phyloP scores from a whole-genome alignment of 2,329 filamentous ascomycete species.

The Cercospora citrullina region DNA sequence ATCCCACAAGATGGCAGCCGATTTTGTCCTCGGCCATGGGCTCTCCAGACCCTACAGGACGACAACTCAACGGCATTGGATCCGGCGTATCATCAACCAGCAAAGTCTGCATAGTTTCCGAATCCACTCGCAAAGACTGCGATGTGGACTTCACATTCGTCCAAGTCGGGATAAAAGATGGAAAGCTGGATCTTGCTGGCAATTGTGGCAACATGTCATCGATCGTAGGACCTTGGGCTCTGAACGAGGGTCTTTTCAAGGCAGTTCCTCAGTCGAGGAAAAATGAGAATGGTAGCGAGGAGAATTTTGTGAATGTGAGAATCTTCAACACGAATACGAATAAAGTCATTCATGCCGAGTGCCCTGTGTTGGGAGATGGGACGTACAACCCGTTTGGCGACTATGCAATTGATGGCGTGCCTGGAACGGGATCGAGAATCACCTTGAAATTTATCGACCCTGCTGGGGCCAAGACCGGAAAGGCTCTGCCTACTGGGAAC shows the following conservation, averaged over 20 bases:
- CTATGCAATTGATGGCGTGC: conserved; percentile 65
- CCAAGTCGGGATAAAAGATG: conserved; percentile 64
- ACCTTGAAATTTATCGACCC: conserved; percentile 63
- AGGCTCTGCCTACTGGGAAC: conserved; percentile 61
- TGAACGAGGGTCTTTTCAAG: conserved; percentile 55
- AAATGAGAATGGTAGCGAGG: conserved; percentile 25
- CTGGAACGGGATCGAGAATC: conserved; percentile 58
- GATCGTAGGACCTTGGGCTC: conserved; percentile 65
- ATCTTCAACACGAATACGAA: conserved; percentile 72
- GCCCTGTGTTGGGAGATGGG: conserved; percentile 54
- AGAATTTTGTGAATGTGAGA: conserved; percentile 50
- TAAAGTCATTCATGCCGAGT: conserved; percentile 62
- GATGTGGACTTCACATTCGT: conserved; percentile 73
- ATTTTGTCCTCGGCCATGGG: conserved; percentile 64
- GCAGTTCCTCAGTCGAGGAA: conserved; percentile 34
- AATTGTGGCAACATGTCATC: conserved; percentile 77
- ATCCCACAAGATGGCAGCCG: conserved; percentile 50
- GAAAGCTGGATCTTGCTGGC: conserved; percentile 63
- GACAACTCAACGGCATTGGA: conserved; percentile 72
- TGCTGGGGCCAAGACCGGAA: conserved; percentile 63
- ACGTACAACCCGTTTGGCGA: conserved; percentile 46
- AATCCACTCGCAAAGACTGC: conserved; percentile 49
- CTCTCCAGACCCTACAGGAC: conserved; percentile 64
- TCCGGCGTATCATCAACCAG: conserved; percentile 68
- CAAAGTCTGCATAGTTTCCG: conserved; percentile 68